Base-by-base conservation (phyloP, 1,284 basidiomycete genomes). In the Chiua sp. region DNA sequence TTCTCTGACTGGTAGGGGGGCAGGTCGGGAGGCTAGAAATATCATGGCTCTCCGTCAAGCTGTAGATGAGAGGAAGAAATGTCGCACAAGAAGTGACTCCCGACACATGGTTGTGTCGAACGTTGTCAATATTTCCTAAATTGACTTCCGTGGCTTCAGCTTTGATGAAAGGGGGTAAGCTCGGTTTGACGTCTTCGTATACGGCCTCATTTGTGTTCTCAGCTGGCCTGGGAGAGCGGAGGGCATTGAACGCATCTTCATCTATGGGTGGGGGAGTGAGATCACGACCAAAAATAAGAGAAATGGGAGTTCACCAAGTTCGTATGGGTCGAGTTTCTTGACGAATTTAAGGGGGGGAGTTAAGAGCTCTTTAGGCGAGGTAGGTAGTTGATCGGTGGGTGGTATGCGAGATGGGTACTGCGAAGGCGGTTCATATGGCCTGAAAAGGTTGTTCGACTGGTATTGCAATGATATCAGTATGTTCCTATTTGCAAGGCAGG, bases 301-400 rank as follows among this genome's bases (percentile, higher is more conserved):
- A 18, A 5, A 4, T 7, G 4, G 20, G 37, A 5, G 2, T 50
- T 47, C 20, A 62, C 73, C 72, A 23, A 72, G n/a, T 39, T 74
- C 72, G 10, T 73, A 75, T 0, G 71, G 73, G 48, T 74, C 71
- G 2, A 71, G 50, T 32, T 72, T 72, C 47, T 61, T 70, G 30
- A 69, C 28, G 13, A 69, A 57, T 53, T 69, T 74, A 5, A 35
- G 47, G 11, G 46, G 59, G 32, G 61, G 42, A 6, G 46, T 30
- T n/a, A 54, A 49, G 7, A 56, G 12, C 13, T 28, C n/a, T 2
- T 55, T 42, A 4, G 3, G 7, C 48, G 15, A 32, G 10, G 12
- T 11, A 10, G 47, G 49, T 48, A 56, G n/a, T 18, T 13, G 55
- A 16, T 63, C 10, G 8, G 59, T 53, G 39, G 59, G 55, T 16